Base-by-base conservation (phyloP, 768 basidiomycete species). In the Mycena galopus region DNA sequence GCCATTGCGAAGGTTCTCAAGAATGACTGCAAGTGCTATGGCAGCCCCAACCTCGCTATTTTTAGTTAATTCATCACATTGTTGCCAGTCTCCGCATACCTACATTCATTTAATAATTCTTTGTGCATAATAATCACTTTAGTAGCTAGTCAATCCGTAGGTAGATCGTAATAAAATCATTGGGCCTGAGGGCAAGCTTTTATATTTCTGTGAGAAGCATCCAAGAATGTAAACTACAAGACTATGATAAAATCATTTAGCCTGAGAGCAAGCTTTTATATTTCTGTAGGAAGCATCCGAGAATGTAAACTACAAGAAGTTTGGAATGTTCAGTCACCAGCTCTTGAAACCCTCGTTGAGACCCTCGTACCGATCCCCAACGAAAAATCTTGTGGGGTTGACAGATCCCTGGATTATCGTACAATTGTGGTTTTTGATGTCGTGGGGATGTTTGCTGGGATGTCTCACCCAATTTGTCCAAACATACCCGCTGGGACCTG, bases 1-100 rank as follows among this genome's bases (percentile, higher is more conserved):
- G 51, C 60, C 4, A 47, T 69, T 23, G 68, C 23, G 17, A 56
- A 57, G 51, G 68, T 69, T 6, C 68, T 69, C 61, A 69, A 69
- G 42, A 53, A 69, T 29, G 60, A 69, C 39, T 61, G 68, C 30
- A 37, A 55, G 30, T 25, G 12, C 19, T 69, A 63, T 19, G 55
- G 68, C 30, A 69, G 27, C 33, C 68, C 68, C 30, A 50, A 69
- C 61, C 53, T 69, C 61, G n/a, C 51, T 23, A 4, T 69, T 21
- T 69, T 64, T 37, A 42, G 0, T 10, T 57, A 37, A 69, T 7
- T 30, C 39, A 42, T 23, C 25, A 3, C 27, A 32, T 9, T 1
- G 12, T 21, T 1, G 42, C 47, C 19, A 21, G 47, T n/a, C 16
- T 37, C 17, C 50, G 1, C 17, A n/a, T n/a, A 8, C 53, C 33